Conservation (phyloP, 2,329 filamentous ascomycete species). For the Ilyonectria sp. region DNA sequence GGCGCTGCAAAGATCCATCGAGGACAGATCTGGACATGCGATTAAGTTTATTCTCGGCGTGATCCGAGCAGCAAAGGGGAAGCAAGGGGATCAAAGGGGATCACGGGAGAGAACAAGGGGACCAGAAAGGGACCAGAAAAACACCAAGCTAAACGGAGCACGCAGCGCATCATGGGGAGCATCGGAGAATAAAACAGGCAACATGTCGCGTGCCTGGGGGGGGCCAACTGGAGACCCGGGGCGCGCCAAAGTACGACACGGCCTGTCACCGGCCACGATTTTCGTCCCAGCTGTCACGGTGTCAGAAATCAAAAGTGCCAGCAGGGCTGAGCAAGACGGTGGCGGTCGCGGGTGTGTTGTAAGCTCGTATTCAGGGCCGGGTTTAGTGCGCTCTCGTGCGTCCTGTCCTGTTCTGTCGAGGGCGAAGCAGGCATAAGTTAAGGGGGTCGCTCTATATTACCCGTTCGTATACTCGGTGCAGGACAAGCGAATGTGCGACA, state of each 20-base stretch:
- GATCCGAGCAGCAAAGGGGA: slow-evolving; percentile 1
- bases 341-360: background rate
- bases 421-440: background rate
- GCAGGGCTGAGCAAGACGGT: background rate
- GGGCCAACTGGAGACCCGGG: no score
- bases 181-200: slow-evolving; percentile 38
- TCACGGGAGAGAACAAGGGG: no score
- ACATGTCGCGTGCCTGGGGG: slow-evolving; percentile 42
- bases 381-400: background rate
- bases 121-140: no score
- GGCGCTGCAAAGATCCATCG: background rate
- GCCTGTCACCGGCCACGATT: background rate
- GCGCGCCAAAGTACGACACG: background rate
- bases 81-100: no score
- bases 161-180: no score
- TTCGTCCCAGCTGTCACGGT: background rate
- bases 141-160: no score
- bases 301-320: background rate
- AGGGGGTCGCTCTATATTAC: no score
- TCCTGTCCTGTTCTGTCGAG: background rate
- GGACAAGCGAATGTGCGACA: no score
- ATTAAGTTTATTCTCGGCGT: background rate
- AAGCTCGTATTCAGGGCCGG: background rate
- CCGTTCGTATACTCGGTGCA: no score
- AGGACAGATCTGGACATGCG: background rate